Evolutionary conservation across 2,329 filamentous ascomycete genomes (phyloP), one percentile per base, ranked within the genome.

Genomic region (Aspergillus oerlinghausenensis): DNA sequence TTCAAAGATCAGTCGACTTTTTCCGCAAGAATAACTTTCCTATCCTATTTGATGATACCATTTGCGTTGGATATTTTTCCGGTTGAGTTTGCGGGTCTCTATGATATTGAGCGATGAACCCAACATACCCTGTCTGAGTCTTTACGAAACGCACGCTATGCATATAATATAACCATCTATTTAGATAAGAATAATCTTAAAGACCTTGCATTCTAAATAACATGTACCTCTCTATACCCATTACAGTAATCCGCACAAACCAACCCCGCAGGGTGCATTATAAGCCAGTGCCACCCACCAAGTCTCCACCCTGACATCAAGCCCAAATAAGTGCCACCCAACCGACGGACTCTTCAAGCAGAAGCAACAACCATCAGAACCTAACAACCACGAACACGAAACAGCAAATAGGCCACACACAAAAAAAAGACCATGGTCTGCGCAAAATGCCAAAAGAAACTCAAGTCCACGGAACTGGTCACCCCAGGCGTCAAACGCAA

Each of bases 401-500:
- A 48, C 8, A 21, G 11, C 32, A 47, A 50, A 50, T 7, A 26
- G 25, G 25, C 25, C 5, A 6, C 5, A 49, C 21, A 43, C n/a
- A 49, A 49, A 42, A 53, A 47, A 55, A 21, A 2, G 59, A 74
- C 61, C 51, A 86, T 87, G 85, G 85, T 88, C 57, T 88, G 85
- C 76, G 72, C 79, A 60, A 87, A 84, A 74, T 88, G 85, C 64
- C 79, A 85, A 65, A 86, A 85, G 70, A 79, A 83, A 53, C 74
- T 81, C 55, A 84, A 84, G 70, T 75, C 79, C 53, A 87, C 84
- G 14, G 78, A 82, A 11, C 80, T 88, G 55, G 84, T 83, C 59
- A 88, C 85, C 0, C 85, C 85, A 0, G 82, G 79, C 28, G 84
- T 88, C 60, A 88, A 87, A 73, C 85, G 84, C 74, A 87, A 85